Percentiles rank a stretch among this genome's conserved stretches.
These are phyloP conservation scores for Eimeria tenella DNA, from an alignment of 169 alveolate genomes.

Conservation along the genomic window DNA sequence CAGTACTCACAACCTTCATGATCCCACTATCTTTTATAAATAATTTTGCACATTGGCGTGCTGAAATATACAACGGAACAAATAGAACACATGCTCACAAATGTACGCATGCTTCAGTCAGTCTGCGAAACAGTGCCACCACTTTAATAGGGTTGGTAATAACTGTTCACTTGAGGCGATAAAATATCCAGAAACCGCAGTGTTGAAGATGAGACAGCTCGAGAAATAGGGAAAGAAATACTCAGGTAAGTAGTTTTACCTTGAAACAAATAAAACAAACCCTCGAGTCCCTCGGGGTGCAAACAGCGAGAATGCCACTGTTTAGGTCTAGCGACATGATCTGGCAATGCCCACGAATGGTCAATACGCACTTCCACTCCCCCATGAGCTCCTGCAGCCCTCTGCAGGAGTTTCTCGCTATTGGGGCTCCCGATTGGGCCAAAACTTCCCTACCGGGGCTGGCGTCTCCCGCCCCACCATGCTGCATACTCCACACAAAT, in stretches of 20 bases:
- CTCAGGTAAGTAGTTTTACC: slow-evolving; percentile 4
- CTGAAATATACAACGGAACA: neutral
- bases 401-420: neutral
- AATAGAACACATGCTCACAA: too few relatives aligned
- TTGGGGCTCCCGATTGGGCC: neutral
- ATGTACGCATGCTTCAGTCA: too few relatives aligned
- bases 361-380: slow-evolving; percentile 64
- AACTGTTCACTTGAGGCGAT: neutral
- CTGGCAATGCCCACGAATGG: slow-evolving; percentile 40
- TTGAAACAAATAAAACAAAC: slow-evolving; percentile 64
- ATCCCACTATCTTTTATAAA: neutral
- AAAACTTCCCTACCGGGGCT: neutral
- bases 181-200: too few relatives aligned
- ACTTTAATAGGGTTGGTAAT: too few relatives aligned
- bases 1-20: neutral
- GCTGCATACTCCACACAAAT: slow-evolving; percentile 46
- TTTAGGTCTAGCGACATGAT: slow-evolving; percentile 64
- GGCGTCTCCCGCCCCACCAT: neutral
- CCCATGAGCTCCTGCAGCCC: slow-evolving; percentile 15
- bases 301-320: slow-evolving; percentile 62
- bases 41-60: neutral
- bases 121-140: too few relatives aligned
- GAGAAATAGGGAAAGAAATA: neutral
- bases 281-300: slow-evolving; percentile 69
- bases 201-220: too few relatives aligned